These are phyloP conservation scores for Parastagonospora nodorum DNA, from an alignment of 2,329 filamentous ascomycete genomes.

Conservation along the genomic window DNA sequence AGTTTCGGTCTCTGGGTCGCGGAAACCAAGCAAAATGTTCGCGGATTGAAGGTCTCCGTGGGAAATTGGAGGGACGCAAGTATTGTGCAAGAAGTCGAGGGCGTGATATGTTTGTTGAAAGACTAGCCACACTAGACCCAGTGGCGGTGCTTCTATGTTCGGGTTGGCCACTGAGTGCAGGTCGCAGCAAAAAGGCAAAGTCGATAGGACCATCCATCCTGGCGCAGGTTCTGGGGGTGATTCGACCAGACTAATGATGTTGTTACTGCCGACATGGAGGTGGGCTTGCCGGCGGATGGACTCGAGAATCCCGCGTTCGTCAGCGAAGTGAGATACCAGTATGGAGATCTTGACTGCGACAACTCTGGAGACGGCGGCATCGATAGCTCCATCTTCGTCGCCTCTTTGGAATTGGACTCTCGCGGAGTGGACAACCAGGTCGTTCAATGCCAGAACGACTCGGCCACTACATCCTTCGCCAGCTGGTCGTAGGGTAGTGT, in stretches of 20 bases:
- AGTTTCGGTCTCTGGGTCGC: too few species aligned
- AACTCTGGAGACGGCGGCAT: neutral
- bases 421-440: neutral
- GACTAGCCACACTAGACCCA: neutral
- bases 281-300: neutral
- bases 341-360: neutral
- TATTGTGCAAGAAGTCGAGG: neutral
- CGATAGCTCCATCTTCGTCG: neutral
- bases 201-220: neutral
- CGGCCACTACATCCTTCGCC: too few species aligned
- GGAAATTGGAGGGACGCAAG: neutral
- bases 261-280: neutral
- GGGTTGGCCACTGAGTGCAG: neutral
- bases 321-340: neutral
- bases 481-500: too few species aligned
- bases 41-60: neutral
- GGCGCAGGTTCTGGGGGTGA: neutral
- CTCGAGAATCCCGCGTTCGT: neutral
- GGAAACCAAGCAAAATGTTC: neutral
- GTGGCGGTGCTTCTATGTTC: neutral
- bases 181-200: neutral
- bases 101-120: neutral
- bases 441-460: neutral
- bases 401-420: neutral
- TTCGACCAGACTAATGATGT: neutral